Evolutionary conservation across 805 yeast species (phyloP), one percentile per base, ranked within the genome.

Genomic region (Kluyveromyces aestuarii): DNA sequence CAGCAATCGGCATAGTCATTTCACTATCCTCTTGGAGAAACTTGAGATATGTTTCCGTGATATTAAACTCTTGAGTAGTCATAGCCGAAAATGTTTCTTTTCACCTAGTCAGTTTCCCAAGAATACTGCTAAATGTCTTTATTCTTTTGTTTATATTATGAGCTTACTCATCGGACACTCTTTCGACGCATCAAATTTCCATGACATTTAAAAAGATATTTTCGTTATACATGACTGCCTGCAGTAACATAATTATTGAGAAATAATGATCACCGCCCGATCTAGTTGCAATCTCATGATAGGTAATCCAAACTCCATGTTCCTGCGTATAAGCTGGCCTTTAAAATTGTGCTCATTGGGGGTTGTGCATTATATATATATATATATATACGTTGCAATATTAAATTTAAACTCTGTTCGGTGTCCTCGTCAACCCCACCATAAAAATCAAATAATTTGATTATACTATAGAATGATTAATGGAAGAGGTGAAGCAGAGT

Each of bases 1-100:
- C 99, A 40, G 99, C 99, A 35, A 93, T 87, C 1, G 99, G 99
- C 97, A 90, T 93, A 6, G 99, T 90, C 81, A 93, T 87, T 49
- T 93, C 98, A n/a, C 87, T 75, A 68, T 93, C 97, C 45, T 89
- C 96, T 56, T 78, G 80, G 53, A 93, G 73, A 64, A 87, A 89
- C 62, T 78, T 77, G 50, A 87, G 74, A 63, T 93, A 93, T 0
- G 91, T 80, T 57, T 79, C 74, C 42, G 83, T 88, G 56, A 93
- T 88, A 65, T 90, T 95, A 63, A 93, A 89, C 33, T 71, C 74
- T n/a, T 47, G 44, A 1, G 65, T 42, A 67, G 55, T 55, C 35
- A 9, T 48, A 13, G 11, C 35, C 8, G 7, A 30, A 30, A 30
- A 30, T 30, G 4, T 13, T 30, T 30, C 14, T 3, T 11, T 8